Conservation (phyloP, 345 rosid species). For the Microcos paniculata region DNA sequence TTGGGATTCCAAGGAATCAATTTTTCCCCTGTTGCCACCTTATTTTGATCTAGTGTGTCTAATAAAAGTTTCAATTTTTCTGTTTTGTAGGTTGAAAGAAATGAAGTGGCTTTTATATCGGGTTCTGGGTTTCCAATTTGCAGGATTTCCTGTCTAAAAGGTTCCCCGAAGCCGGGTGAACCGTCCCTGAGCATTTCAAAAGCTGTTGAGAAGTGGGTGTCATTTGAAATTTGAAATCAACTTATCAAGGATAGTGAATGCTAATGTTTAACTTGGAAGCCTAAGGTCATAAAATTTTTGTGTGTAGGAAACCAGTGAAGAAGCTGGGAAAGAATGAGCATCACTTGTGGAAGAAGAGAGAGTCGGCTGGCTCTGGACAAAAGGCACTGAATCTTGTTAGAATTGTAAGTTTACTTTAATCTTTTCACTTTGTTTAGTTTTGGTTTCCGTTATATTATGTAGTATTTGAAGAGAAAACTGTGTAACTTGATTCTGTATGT, state of each 20-base stretch:
- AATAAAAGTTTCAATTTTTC: conserved; percentile 6
- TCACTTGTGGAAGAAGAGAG: conserved; percentile 79
- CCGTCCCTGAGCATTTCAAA: conserved; percentile 18
- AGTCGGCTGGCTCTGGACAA: conserved; percentile 74
- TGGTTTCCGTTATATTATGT: neutral
- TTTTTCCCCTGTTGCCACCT: neutral
- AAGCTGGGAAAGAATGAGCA: conserved; percentile 54
- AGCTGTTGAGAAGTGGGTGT: conserved; percentile 39
- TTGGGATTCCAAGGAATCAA: neutral
- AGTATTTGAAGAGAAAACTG: neutral
- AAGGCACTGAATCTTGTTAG: conserved; percentile 73
- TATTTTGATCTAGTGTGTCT: neutral
- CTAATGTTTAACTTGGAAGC: conserved; percentile 1
- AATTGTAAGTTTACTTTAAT: conserved; percentile 42
- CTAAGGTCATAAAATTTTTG: neutral
- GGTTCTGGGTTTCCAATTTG: conserved; percentile 22
- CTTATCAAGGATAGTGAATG: conserved; percentile 6
- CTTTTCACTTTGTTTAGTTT: neutral
- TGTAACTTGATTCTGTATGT: neutral
- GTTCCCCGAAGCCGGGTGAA: conserved; percentile 28
- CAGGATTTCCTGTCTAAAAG: conserved; percentile 26
- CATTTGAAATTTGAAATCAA: conserved; percentile 6
- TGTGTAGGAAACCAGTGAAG: conserved; percentile 40
- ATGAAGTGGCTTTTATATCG: conserved; percentile 11
- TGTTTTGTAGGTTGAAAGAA: conserved; percentile 19